Evolutionary conservation across 805 yeast species (phyloP), one percentile per base, ranked within the genome.

Genomic region (Candida alai): DNA sequence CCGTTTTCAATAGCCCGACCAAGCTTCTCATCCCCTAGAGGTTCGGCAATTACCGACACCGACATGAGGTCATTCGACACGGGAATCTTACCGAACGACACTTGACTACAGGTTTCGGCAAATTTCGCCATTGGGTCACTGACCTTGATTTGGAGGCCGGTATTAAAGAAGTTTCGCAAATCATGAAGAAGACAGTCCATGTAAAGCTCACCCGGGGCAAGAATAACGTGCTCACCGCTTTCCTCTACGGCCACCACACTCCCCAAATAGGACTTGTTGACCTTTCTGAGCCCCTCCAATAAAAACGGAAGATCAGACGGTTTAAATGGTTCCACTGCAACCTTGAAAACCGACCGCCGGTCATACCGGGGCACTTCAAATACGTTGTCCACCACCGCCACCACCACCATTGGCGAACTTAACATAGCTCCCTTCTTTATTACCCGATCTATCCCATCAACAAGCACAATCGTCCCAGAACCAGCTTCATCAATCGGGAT

Each of bases 171-270:
- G 18, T 64, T 54, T 42, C 97, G 65, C 28, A 93, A 58, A 49
- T 87, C 96, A 53, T 80, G 84, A 24, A 93, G 57, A 16, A 84
- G 61, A 45, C 93, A 84, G 55, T 93, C 97, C 58, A 93, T 54
- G 50, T 85, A 86, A 12, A 90, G 48, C 51, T 93, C 97, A 5
- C 98, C 98, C 7, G 86, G 75, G 0, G 93, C 96, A 18, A 79
- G 49, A 0, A 93, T 54, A 1, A 79, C 78, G 52, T 83, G 86
- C 47, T 88, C 97, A 2, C 97, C 96, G 33, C 89, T 82, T 44
- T 85, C 95, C 52, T 87, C 96, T 1, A 83, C 86, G 42, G 72
- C 76, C n/a, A 84, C 63, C 14, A 70, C 70, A 23, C 78, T 67
- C 3, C 88, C 81, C 7, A 82, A 70, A 50, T 85, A 89, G 1